Evolutionary conservation across 23 red algal species (phyloP).

Genomic region (Gracilariopsis chorda): DNA sequence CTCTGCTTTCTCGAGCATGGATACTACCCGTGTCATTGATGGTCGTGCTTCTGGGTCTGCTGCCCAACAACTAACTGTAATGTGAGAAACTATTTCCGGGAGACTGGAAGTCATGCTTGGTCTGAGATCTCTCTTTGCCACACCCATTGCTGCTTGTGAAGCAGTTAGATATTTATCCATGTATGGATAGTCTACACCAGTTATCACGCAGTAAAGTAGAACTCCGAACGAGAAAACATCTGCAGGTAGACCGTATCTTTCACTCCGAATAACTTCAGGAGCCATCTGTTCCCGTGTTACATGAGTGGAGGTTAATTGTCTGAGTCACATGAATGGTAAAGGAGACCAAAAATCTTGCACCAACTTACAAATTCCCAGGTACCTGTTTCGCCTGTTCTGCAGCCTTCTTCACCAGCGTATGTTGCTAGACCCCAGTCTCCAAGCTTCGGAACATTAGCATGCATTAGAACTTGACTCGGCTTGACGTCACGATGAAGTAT

Average conservation of each 20-base stretch:
- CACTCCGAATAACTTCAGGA: slow-evolving; percentile 53
- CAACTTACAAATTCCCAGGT: slow-evolving; percentile 67
- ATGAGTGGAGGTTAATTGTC: too few relatives aligned
- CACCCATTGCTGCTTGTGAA: slow-evolving; percentile 48
- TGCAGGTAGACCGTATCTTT: slow-evolving; percentile 45
- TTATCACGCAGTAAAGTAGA: slow-evolving; percentile 31
- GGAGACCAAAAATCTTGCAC: too few relatives aligned
- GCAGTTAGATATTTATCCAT: slow-evolving; percentile 49
- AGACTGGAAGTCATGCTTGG: neutral
- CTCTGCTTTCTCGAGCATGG: neutral
- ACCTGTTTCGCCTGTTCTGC: slow-evolving; percentile 64
- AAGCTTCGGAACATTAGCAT: slow-evolving; percentile 55
- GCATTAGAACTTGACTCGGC: slow-evolving; percentile 78
- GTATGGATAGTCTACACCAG: slow-evolving; percentile 44
- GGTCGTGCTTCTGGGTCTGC: slow-evolving; percentile 13
- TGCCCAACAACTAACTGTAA: slow-evolving; percentile 47
- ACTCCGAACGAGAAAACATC: slow-evolving; percentile 61
- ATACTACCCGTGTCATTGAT: slow-evolving; percentile 8
- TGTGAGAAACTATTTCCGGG: neutral
- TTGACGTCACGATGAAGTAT: slow-evolving; percentile 93
- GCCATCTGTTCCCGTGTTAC: slow-evolving; percentile 45
- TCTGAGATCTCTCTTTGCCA: slow-evolving; percentile 21
- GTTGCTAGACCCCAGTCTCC: slow-evolving; percentile 72
- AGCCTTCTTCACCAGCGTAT: neutral
- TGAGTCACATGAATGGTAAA: too few relatives aligned